Evolutionary conservation across 768 basidiomycete species (phyloP), one percentile per base, ranked within the genome.

Genomic region (Serendipita sp.): DNA sequence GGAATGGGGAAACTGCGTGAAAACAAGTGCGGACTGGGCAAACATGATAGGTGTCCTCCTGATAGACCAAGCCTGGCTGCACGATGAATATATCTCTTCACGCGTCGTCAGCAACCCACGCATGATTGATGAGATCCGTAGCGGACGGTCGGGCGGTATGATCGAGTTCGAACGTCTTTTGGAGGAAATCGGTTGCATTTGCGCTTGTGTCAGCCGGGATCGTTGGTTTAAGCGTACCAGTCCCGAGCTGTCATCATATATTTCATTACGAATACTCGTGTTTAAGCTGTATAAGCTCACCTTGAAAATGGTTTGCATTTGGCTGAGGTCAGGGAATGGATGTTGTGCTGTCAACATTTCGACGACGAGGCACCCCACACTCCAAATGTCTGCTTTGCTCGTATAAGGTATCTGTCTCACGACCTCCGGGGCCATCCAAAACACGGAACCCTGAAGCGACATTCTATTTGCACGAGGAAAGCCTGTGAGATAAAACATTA

Each of bases 241-340:
- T 38, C 9, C 4, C 7, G 34, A 44, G 30, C 3, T 42, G 60
- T 31, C 26, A 34, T 13, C 33, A 11, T 34, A 3, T 24, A 22
- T 17, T 28, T 24, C 43, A 22, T 20, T 16, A 28, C 62, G 43
- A 20, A n/a, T 63, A 9, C 34, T 28, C 4, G 43, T 13, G 22
- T 33, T 28, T 43, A 30, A 41, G 51, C 31, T 48, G 14, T 30
- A 67, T n/a, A n/a, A n/a, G n/a, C 71, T 42, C 64, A 90, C 94
- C 79, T 92, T 90, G 79, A 97, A 99, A 66, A 99, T 97, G 42
- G 96, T 96, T 74, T 99, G 96, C 94, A 97, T 98, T 74, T 98
- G 96, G 3, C 87, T 92, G 44, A 98, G 78, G 66, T 94, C 88
- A 0, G 95, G 90, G 84, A 89, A 97, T 1, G 93, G 93, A 71